Evolutionary conservation across 148 eudicot genomes (phyloP), one percentile per base, ranked within the genome.

Genomic region (Fagopyrum homotropicum): DNA sequence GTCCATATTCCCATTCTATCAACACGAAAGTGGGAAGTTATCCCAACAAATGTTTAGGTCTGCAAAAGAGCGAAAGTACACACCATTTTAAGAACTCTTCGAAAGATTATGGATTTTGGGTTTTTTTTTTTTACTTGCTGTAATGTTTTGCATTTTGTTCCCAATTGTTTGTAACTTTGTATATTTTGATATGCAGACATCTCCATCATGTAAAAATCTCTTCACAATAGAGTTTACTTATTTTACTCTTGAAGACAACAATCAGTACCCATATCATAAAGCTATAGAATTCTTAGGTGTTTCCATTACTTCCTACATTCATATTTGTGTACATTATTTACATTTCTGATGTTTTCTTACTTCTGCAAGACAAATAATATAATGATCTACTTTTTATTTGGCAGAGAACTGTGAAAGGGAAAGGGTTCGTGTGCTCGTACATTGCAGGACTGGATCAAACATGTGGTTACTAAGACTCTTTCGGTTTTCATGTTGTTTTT

Each of bases 401-500:
- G 78, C 98, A 93, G 98, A 91, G 75, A 89, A 91, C 83, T 93
- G 95, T 81, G 91, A 89, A 84, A 91, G 73, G 82, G 97, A 93
- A 69, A 86, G 84, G 81, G 93, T 88, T 79, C 97, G 95, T 75
- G 97, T 93, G 79, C 97, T 93, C 76, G 97, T 91, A 49, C 98
- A 93, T 69, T 93, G 98, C 87, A 91, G 91, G 98, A 84, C 93
- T 16, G 98, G 98, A 49, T 91, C 88, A 80, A 88, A 84, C 81
- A 89, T 95, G 98, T 87, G 78, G 74, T 75, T 78, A 17, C 60
- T 57, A 7, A 30, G 46, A 15, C 26, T 56, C 76, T 74, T 54
- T 22, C 26, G 26, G 26, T 22, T 22, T 22, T 22, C 26, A 22
- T 22, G 0, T 22, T 22, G 26, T 22, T 22, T 22, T 22, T 22